Conservation (phyloP, 2,329 filamentous ascomycete species). For the Cordyceps cateniannulata region DNA sequence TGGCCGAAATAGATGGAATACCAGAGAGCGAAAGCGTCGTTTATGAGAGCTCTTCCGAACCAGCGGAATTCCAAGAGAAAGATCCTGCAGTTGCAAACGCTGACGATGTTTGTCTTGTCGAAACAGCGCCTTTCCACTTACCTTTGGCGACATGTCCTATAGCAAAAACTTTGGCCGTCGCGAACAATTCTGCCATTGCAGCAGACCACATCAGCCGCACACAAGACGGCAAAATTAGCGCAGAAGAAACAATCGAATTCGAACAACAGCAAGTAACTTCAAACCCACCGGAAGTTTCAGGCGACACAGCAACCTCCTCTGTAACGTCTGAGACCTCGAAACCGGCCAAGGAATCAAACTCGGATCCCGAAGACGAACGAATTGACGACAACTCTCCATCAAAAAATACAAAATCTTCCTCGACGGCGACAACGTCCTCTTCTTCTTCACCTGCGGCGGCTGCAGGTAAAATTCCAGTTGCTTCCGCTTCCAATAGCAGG, state of each 20-base stretch:
- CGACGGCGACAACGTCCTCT: neutral
- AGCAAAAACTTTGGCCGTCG: neutral
- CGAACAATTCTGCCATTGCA: neutral
- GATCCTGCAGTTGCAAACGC: neutral
- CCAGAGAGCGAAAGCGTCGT: neutral
- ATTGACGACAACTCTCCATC: neutral
- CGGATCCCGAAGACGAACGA: slow-evolving; percentile 12
- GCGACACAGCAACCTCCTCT: neutral
- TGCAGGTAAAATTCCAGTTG: neutral
- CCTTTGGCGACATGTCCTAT: neutral
- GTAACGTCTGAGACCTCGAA: neutral
- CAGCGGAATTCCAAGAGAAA: neutral
- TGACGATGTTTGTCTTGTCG: neutral
- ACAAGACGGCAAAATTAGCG: neutral
- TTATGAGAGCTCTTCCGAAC: neutral
- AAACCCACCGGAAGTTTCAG: neutral
- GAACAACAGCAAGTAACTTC: neutral
- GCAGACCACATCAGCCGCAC: neutral
- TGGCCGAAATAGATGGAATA: slow-evolving; percentile 29
- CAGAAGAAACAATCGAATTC: neutral
- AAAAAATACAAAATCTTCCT: neutral
- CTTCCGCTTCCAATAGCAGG: slow-evolving; percentile 18
- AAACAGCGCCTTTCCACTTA: neutral
- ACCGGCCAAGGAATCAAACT: slow-evolving; percentile 11
- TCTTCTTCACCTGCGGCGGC: neutral